phyloP scores from a whole-genome alignment of 169 alveolate genomes.

The Eimeria necatrix region DNA sequence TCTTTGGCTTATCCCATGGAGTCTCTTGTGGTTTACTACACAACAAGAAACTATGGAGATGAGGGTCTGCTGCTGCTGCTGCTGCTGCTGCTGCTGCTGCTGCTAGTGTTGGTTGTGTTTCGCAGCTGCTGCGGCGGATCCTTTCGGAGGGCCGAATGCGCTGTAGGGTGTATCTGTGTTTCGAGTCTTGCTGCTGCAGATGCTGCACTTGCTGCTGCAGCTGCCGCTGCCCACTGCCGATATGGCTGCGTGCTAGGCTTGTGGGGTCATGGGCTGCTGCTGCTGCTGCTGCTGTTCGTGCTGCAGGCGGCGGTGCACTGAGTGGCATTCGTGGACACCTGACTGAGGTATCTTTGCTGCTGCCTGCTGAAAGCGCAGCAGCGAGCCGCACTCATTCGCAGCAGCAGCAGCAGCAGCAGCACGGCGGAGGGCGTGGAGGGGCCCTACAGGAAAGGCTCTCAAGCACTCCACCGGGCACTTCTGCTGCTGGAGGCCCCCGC shows the following conservation, averaged over 20 bases:
- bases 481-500: not conserved
- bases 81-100: not conserved
- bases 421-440: not conserved
- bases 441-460: not conserved
- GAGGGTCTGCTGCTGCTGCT: constrained; percentile 28
- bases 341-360: constrained; percentile 40
- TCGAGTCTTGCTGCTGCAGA: not conserved
- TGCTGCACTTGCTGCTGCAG: not conserved
- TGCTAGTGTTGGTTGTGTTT: not conserved
- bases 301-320: constrained; percentile 65
- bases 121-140: constrained; percentile 4
- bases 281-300: not conserved
- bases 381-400: not conserved
- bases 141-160: no score
- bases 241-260: no score
- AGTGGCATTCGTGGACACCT: constrained; percentile 35
- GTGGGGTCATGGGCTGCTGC: not conserved
- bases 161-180: no score
- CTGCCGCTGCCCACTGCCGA: not conserved
- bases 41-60: constrained; percentile 42
- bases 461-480: not conserved
- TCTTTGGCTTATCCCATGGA: constrained; percentile 34
- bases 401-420: constrained; percentile 24
- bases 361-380: not conserved
- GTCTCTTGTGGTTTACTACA: constrained; percentile 44